Evolutionary conservation across 2,329 filamentous ascomycete species (phyloP), one percentile per base, ranked within the genome.

Genomic region (Pleurostoma richardsiae): DNA sequence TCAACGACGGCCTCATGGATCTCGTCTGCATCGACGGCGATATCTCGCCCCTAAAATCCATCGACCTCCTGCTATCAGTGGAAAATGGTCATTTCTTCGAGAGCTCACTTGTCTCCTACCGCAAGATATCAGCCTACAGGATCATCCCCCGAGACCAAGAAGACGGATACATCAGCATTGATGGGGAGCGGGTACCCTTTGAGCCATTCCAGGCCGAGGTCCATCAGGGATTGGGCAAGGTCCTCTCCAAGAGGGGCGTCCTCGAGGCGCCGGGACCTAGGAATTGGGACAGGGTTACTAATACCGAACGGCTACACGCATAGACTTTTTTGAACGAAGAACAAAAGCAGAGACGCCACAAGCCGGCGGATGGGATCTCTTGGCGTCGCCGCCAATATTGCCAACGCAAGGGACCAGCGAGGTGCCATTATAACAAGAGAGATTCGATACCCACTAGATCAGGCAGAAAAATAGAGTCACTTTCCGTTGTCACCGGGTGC

Each of bases 141-240:
- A 85, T 99, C 52, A 84, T 85, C 4, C 94, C 94, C 0, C 82
- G 80, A 45, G 70, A 85, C 52, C 77, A 84, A 57, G 71, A 79
- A 38, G 77, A 84, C 52, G 92, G 92, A 2, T 94, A 88, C 63
- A 95, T 99, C 62, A 95, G 90, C 63, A 90, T 99, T 54, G 94
- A 97, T 60, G 94, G 94, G 36, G 94, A 99, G 68, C 78, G 80
- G 45, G 76, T 95, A 3, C 87, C 90, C 0, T 97, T 95, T 62
- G 85, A 85, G 56, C 86, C 89, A 0, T 95, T 96, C 62, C 94
- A 99, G 70, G 89, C 85, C 3, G 94, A 99, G 68, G 77, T 96
- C 5, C 90, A 96, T 63, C 79, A 73, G 44, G 87, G 86, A 0
- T 72, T 99, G 28, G 94, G 89, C 1, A 89, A 87, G 4, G 87